A percentile compares a stretch with the other conserved stretches of the same genome.
phyloP scores from a whole-genome alignment of 2,329 filamentous ascomycete species.

The Pseudopyricularia javanii region DNA sequence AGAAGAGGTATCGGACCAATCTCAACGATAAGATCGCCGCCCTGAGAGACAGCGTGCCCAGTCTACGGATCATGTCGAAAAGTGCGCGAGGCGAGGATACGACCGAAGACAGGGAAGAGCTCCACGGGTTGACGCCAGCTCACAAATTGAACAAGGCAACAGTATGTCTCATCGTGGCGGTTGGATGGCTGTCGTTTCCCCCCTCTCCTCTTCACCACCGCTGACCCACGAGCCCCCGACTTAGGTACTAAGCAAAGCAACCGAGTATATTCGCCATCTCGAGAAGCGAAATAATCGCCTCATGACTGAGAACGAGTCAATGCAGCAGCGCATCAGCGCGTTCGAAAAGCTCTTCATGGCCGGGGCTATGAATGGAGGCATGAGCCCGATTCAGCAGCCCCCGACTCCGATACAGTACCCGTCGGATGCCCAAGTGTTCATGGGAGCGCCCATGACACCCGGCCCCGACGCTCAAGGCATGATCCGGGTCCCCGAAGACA shows the following conservation, averaged over 20 bases:
- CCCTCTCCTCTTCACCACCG: no score
- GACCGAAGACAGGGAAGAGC: slow-evolving; percentile 64
- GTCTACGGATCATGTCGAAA: slow-evolving; percentile 72
- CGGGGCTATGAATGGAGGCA: slow-evolving; percentile 54
- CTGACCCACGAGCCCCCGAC: no score
- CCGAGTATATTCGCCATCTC: slow-evolving; percentile 87
- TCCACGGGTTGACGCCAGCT: slow-evolving; percentile 70
- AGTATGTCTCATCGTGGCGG: slow-evolving; percentile 23
- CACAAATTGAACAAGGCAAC: slow-evolving; percentile 98
- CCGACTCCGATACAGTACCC: slow-evolving; percentile 36
- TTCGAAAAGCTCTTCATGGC: slow-evolving; percentile 71
- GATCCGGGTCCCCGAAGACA: slow-evolving; percentile 55
- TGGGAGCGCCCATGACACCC: slow-evolving; percentile 30
- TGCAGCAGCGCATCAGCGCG: slow-evolving; percentile 66
- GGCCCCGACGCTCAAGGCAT: slow-evolving; percentile 38
- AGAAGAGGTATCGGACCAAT: slow-evolving; percentile 93
- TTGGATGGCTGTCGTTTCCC: not conserved
- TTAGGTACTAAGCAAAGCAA: slow-evolving; percentile 78
- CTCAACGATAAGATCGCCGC: slow-evolving; percentile 95
- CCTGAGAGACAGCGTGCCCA: slow-evolving; percentile 82
- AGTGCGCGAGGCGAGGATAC: slow-evolving; percentile 55
- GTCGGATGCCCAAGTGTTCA: slow-evolving; percentile 27
- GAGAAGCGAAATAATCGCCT: slow-evolving; percentile 82
- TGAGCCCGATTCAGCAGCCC: slow-evolving; percentile 41
- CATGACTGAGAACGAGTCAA: slow-evolving; percentile 64